phyloP scores from a whole-genome alignment of 257 asterid species.

The Solanum bukasovii region DNA sequence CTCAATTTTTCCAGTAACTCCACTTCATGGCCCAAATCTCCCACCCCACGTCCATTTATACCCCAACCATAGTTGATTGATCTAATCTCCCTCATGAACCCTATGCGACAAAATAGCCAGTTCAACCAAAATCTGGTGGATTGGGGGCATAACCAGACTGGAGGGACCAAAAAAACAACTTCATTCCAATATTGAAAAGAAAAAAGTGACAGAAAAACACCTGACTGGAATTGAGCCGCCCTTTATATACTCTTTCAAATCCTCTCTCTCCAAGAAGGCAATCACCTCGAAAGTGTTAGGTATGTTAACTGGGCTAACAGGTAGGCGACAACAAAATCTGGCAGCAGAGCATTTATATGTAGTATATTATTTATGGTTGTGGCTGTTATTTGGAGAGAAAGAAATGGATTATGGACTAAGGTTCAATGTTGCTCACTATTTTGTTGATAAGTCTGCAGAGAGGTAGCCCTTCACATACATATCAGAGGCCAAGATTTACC shows the following conservation, averaged over 20 bases:
- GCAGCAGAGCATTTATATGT: not conserved
- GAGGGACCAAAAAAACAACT: not conserved
- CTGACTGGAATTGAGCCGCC: slow-evolving; percentile 59
- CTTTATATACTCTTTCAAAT: slow-evolving; percentile 87
- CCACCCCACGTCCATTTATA: too few relatives aligned
- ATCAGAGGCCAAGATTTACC: not conserved
- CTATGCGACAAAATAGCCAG: not conserved
- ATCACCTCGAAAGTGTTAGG: slow-evolving; percentile 42
- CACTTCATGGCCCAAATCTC: too few relatives aligned
- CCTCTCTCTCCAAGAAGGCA: slow-evolving; percentile 86
- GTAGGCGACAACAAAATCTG: not conserved
- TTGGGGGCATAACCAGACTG: not conserved
- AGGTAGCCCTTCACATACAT: not conserved
- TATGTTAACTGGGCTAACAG: not conserved
- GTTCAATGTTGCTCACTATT: not conserved
- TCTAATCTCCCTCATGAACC: not conserved
- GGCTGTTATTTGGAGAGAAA: not conserved
- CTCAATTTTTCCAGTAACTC: too few relatives aligned
- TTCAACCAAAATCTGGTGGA: not conserved
- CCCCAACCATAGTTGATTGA: too few relatives aligned
- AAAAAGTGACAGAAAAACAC: slow-evolving; percentile 12
- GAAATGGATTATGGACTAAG: not conserved
- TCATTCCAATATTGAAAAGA: not conserved
- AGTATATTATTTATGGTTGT: not conserved
- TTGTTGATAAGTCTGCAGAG: not conserved